Conservation (phyloP, 1,284 basidiomycete genomes). For the Cutaneotrichosporon daszewskae region DNA sequence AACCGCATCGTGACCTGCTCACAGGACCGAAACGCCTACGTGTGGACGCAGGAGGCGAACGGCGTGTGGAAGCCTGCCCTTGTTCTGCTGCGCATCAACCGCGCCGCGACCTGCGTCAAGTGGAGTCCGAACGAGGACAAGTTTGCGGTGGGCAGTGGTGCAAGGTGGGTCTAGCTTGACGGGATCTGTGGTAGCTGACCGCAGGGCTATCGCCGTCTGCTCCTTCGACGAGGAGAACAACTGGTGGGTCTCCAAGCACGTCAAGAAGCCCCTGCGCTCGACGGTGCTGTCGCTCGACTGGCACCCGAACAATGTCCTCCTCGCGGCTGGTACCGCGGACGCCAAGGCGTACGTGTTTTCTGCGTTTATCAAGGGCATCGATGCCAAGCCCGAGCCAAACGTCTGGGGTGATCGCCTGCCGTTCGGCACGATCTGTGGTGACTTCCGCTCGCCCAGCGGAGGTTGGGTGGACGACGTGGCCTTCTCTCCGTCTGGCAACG, state of each 20-base stretch:
- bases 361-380: constrained; percentile 98
- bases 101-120: constrained; percentile 88
- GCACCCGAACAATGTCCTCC: constrained; percentile 95
- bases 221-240: constrained; percentile 95
- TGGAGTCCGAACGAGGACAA: constrained; percentile 99
- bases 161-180: constrained; percentile 58
- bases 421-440: constrained; percentile 95
- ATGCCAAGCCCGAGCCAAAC: constrained; percentile 81
- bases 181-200: constrained; percentile 32
- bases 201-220: constrained; percentile 88
- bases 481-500: constrained; percentile 91
- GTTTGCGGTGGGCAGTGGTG: constrained; percentile 96
- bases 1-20: constrained; percentile 98
- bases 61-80: constrained; percentile 90
- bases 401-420: constrained; percentile 98
- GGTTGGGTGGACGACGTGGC: constrained; percentile 97
- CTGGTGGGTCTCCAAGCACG: constrained; percentile 97
- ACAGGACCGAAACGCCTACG: constrained; percentile 98
- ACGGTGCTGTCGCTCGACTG: constrained; percentile 93
- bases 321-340: constrained; percentile 90
- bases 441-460: constrained; percentile 78
- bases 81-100: constrained; percentile 90
- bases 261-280: constrained; percentile 93
- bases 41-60: constrained; percentile 81
- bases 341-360: constrained; percentile 97